Percentiles rank a stretch among this genome's conserved stretches.
These are phyloP conservation scores for Pestalotiopsis sp. DNA, from an alignment of 2,329 filamentous ascomycete genomes.

Conservation along the genomic window DNA sequence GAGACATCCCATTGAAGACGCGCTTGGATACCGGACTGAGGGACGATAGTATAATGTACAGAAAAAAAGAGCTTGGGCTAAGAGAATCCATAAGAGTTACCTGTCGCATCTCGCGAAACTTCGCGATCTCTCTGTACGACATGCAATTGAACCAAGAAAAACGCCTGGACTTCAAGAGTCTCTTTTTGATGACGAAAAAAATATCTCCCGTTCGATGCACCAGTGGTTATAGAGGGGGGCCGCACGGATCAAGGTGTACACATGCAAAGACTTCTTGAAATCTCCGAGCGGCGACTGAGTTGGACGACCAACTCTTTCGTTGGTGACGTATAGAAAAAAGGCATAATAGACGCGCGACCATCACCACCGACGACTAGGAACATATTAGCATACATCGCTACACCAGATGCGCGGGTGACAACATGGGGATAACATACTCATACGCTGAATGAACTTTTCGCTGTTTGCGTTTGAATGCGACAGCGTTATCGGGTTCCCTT, in stretches of 20 bases:
- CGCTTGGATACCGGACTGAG: not conserved
- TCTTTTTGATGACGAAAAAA: not conserved
- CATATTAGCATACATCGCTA: not conserved
- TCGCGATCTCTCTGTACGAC: not conserved
- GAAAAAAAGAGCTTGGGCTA: not conserved
- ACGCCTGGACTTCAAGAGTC: not conserved
- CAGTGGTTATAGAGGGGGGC: not conserved
- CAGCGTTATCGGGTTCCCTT: not conserved
- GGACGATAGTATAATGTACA: not conserved
- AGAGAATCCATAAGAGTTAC: not conserved
- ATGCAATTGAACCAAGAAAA: not conserved
- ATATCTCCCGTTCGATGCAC: not conserved
- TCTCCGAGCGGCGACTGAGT: not conserved
- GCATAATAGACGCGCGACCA: not conserved
- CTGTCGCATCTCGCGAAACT: not conserved
- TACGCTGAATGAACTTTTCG: slow-evolving; percentile 14
- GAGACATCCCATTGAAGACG: not conserved
- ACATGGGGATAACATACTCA: slow-evolving; percentile 7
- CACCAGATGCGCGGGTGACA: not conserved
- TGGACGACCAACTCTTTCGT: not conserved
- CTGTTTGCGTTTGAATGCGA: slow-evolving; percentile 3
- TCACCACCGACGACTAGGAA: slow-evolving; percentile 12
- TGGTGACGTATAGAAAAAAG: not conserved
- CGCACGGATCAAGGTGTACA: not conserved
- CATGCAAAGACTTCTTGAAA: not conserved